These are phyloP conservation scores for Wickerhamiella siamensis DNA, from an alignment of 805 yeast species.

Conservation along the genomic window DNA sequence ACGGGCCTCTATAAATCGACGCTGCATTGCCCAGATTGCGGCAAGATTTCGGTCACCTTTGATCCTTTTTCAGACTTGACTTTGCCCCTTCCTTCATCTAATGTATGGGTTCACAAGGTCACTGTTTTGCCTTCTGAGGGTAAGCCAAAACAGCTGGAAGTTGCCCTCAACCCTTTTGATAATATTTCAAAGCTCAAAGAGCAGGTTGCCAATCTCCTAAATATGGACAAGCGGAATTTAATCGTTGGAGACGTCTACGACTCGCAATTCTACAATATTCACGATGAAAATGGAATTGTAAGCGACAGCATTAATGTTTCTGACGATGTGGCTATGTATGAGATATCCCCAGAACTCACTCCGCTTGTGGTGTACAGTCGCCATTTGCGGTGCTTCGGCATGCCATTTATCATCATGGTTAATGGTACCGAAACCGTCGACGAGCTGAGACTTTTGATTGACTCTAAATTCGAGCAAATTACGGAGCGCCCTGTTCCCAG, in stretches of 20 bases:
- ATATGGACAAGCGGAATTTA: slow-evolving; percentile 27
- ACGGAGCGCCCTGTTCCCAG: neutral
- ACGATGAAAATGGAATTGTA: slow-evolving; percentile 43
- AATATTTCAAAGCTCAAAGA: slow-evolving; percentile 47
- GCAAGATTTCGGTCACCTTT: slow-evolving; percentile 68
- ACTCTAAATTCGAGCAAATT: neutral
- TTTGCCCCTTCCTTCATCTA: slow-evolving; percentile 64
- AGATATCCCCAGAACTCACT: slow-evolving; percentile 14
- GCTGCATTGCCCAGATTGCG: slow-evolving; percentile 72
- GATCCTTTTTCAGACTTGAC: slow-evolving; percentile 90
- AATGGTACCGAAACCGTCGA: slow-evolving; percentile 32
- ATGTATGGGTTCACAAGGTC: slow-evolving; percentile 55
- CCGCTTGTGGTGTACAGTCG: neutral
- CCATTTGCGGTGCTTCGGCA: slow-evolving; percentile 27
- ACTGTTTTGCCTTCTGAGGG: slow-evolving; percentile 47
- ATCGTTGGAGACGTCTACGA: slow-evolving; percentile 51
- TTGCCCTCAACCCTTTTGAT: slow-evolving; percentile 55
- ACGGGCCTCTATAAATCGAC: slow-evolving; percentile 87
- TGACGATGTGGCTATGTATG: slow-evolving; percentile 59
- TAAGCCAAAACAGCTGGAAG: slow-evolving; percentile 40
- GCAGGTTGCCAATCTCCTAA: slow-evolving; percentile 39
- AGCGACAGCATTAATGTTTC: slow-evolving; percentile 47
- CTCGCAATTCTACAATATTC: slow-evolving; percentile 52
- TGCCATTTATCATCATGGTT: slow-evolving; percentile 61
- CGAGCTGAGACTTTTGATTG: slow-evolving; percentile 4